Base-by-base conservation (phyloP, 495 filamentous ascomycete species). In the Lasiosphaeria hispida region DNA sequence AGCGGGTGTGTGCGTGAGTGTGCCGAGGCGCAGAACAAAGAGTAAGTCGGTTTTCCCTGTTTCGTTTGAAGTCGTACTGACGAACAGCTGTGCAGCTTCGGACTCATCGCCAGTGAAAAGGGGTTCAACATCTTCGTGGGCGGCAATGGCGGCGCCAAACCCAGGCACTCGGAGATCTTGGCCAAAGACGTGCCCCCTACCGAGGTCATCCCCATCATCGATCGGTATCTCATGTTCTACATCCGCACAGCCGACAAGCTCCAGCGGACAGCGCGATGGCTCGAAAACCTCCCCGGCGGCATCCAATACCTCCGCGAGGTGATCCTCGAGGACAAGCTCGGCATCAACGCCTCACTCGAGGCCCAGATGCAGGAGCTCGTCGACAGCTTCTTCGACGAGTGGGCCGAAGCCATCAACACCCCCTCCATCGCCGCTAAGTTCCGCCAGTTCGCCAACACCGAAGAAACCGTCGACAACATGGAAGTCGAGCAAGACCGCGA, bases 201-300 rank as follows among this genome's bases (percentile, higher is more conserved):
- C 52, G 87, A 95, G 66, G 85, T 96, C 19, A 77, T 96, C 18
- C 88, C 91, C 10, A 89, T 96, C 37, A 77, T 97, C 0, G 93
- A 97, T 70, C 86, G 93, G 30, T 97, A 96, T 71, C 78, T 96
- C 10, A 90, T 92, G 77, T 96, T 97, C 80, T 96, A 97, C 75
- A 96, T 97, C 68, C 89, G 91, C 59, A 96, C 93, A 0, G 93
- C 92, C 41, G 93, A 97, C 77, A 95, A 92, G 67, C 85, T 97
- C 1, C 92, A 96, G 70, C 85, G 93, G 42, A 97, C 93, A 23
- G 93, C 93, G 3, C 82, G 93, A 34, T 97, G 93, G 93, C 78
- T 97, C 40, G 93, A 97, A 64, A 83, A 82, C 55, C 78, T 96
- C 0, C 93, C 93, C 0, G 92, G 91, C 34, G 93, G 93, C 7